These are phyloP conservation scores for Pezicula neosporulosa DNA, from an alignment of 2,329 filamentous ascomycete genomes.

Conservation along the genomic window DNA sequence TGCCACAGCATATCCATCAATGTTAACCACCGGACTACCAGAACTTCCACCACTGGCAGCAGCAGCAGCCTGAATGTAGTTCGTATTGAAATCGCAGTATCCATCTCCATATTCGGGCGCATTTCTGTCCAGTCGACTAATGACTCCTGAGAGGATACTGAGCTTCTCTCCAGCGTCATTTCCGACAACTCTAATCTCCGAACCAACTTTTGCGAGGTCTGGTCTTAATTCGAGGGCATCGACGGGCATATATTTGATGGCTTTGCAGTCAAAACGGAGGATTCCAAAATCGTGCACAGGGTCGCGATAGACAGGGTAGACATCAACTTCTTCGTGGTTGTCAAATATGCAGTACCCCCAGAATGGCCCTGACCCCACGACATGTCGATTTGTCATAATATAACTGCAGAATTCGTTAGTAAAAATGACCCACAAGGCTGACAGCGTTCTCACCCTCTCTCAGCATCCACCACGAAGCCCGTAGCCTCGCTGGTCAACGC, in stretches of 20 bases:
- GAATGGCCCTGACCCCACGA: constrained; percentile 92
- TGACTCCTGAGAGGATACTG: constrained; percentile 95
- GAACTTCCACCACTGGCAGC: constrained; percentile 96
- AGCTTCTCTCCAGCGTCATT: constrained; percentile 99
- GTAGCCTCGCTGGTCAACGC: constrained; percentile 94
- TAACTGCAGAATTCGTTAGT: constrained; percentile 45
- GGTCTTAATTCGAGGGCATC: constrained; percentile 76
- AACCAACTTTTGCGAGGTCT: constrained; percentile 83
- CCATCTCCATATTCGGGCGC: constrained; percentile 97
- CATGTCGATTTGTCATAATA: constrained; percentile 86
- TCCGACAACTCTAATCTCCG: constrained; percentile 94
- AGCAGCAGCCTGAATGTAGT: constrained; percentile 97
- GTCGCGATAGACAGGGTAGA: constrained; percentile 94
- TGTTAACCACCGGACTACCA: constrained; percentile 96
- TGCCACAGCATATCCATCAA: constrained; percentile 87
- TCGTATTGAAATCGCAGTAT: constrained; percentile 93
- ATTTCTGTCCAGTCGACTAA: constrained; percentile 92
- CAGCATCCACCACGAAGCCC: constrained; percentile 94
- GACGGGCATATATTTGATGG: constrained; percentile 96
- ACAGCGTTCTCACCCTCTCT: constrained; percentile 59
- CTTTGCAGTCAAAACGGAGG: constrained; percentile 89
- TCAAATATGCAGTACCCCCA: constrained; percentile 99
- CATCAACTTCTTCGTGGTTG: constrained; percentile 96
- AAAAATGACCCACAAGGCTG: neutral
- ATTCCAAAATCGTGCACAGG: constrained; percentile 99